Evolutionary conservation across 352 stramenopile genomes (phyloP).

Genomic region (Plasmopara halstedii): DNA sequence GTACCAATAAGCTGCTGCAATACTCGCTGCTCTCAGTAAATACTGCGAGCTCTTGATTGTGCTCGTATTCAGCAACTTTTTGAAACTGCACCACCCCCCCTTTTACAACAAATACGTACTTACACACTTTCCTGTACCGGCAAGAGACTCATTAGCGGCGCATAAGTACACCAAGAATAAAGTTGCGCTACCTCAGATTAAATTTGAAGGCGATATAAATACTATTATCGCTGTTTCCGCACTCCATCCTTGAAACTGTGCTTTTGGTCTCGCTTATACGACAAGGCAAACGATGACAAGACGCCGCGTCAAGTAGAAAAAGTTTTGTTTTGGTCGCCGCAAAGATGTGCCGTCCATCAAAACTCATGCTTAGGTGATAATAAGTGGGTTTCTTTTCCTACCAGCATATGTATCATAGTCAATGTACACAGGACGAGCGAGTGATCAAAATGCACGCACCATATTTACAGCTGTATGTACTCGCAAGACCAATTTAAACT

Average conservation of each 20-base stretch:
- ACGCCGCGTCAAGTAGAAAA: constrained; percentile 28
- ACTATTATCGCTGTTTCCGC: constrained; percentile 16
- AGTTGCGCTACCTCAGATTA: constrained; percentile 18
- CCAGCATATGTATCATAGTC: neutral
- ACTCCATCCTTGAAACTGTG: constrained; percentile 29
- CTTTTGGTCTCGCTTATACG: constrained; percentile 10
- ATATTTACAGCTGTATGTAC: constrained; percentile 32
- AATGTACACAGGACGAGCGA: neutral
- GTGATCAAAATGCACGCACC: constrained; percentile 5
- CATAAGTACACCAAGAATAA: neutral
- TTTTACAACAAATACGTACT: constrained; percentile 22
- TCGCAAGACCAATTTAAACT: constrained; percentile 43
- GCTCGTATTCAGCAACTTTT: constrained; percentile 18
- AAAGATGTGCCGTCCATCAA: constrained; percentile 25
- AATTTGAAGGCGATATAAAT: constrained; percentile 24
- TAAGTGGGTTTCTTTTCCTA: constrained; percentile 30
- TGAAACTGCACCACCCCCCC: constrained; percentile 19
- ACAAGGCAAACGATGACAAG: constrained; percentile 24
- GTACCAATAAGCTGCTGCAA: constrained; percentile 12
- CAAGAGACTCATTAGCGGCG: neutral
- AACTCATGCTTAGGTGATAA: constrained; percentile 25
- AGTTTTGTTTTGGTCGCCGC: constrained; percentile 24
- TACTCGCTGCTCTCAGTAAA: constrained; percentile 13
- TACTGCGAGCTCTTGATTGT: constrained; percentile 22
- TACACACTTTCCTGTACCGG: constrained; percentile 21